Evolutionary conservation across 305 asterid species (phyloP).

Genomic region (Coffea humblotiana): DNA sequence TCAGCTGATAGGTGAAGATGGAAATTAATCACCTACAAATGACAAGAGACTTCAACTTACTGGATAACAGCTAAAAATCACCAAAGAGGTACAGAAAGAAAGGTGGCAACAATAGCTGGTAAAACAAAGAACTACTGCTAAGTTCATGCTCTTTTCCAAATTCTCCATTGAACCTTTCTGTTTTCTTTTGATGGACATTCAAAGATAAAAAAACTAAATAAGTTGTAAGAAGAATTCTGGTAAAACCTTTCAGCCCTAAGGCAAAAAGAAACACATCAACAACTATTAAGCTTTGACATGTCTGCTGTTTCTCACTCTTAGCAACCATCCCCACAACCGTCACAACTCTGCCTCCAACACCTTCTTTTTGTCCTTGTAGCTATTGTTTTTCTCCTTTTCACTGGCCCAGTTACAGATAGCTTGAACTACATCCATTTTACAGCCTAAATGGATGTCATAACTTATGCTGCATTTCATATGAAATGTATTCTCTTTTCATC

Average conservation of each 20-base stretch:
- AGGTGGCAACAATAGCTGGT: neutral
- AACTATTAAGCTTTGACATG: no score
- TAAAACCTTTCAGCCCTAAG: no score
- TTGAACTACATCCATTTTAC: neutral
- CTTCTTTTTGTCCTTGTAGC: neutral
- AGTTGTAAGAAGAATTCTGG: no score
- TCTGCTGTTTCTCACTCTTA: no score
- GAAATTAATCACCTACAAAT: slow-evolving; percentile 52
- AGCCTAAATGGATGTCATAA: no score
- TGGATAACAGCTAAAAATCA: neutral
- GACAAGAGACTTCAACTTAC: slow-evolving; percentile 19
- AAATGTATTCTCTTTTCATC: neutral
- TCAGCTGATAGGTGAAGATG: slow-evolving; percentile 60
- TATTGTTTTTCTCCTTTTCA: neutral
- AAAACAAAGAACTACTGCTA: neutral
- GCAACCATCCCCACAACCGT: no score
- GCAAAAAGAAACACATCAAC: no score
- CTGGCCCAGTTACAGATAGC: neutral
- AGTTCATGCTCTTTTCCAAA: no score
- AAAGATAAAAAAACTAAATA: no score
- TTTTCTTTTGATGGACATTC: no score
- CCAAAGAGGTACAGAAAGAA: slow-evolving; percentile 13
- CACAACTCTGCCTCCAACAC: no score
- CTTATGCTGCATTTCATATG: neutral
- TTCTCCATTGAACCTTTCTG: no score